Evolutionary conservation across 495 filamentous ascomycete genomes (phyloP).

Genomic region (Xylona heveae): DNA sequence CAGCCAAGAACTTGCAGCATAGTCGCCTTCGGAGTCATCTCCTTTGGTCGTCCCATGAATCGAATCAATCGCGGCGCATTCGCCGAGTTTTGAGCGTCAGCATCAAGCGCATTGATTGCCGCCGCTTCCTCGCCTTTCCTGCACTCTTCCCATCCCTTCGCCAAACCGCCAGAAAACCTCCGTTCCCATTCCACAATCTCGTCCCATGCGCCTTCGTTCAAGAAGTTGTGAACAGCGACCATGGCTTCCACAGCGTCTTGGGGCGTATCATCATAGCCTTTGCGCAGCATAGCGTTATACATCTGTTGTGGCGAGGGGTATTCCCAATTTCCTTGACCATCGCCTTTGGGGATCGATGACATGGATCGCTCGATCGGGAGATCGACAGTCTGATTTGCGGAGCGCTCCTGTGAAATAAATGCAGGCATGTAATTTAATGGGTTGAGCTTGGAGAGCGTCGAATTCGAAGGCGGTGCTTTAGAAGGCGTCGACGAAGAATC

Average conservation of each 20-base stretch:
- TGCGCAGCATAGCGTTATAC: conserved; percentile 93
- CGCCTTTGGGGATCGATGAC: conserved; percentile 72
- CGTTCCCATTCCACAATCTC: conserved; percentile 89
- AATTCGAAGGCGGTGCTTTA: conserved; percentile 15
- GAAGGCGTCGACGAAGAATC: conserved; percentile 18
- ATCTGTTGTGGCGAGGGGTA: conserved; percentile 97
- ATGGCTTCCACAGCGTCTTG: conserved; percentile 86
- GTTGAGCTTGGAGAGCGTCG: conserved; percentile 54
- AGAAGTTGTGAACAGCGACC: conserved; percentile 93
- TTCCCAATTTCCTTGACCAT: conserved; percentile 63
- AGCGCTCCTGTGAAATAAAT: conserved; percentile 55
- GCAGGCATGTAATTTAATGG: conserved; percentile 94
- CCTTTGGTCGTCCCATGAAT: conserved; percentile 73
- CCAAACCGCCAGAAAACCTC: conserved; percentile 51
- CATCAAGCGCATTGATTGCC: no score
- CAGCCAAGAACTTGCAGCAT: conserved; percentile 57
- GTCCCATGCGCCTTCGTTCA: conserved; percentile 92
- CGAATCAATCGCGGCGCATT: conserved; percentile 54
- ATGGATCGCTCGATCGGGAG: conserved; percentile 59
- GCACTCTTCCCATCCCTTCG: conserved; percentile 51
- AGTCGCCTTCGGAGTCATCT: conserved; percentile 74
- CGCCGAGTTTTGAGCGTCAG: no score
- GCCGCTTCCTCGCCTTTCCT: conserved; percentile 48
- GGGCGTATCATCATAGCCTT: conserved; percentile 87
- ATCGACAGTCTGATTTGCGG: conserved; percentile 43